A percentile compares a stretch with the other conserved stretches of the same genome.
Evolutionary conservation across 768 basidiomycete species (phyloP).

Genomic region (Amyloporia xantha): DNA sequence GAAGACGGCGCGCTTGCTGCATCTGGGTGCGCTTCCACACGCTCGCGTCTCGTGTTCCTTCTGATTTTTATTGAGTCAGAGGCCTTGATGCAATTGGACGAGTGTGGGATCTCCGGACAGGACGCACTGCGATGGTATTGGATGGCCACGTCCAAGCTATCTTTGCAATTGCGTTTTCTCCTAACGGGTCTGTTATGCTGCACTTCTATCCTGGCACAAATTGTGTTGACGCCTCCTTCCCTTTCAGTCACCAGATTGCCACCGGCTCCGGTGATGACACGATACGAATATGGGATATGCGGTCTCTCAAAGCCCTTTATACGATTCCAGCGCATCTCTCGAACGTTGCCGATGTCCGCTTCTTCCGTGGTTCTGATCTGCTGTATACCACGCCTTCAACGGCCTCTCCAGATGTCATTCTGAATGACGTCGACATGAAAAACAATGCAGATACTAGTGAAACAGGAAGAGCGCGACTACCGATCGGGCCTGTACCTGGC

Average conservation of each 20-base stretch:
- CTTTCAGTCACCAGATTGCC: conserved; percentile 85
- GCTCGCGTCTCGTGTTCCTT: not conserved
- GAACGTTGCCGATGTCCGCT: conserved; percentile 91
- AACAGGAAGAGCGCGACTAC: conserved; percentile 67
- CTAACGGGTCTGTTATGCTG: conserved; percentile 65
- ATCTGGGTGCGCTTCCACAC: conserved; percentile 62
- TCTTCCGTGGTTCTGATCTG: conserved; percentile 71
- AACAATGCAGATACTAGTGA: conserved; percentile 28
- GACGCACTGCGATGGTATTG: conserved; percentile 94
- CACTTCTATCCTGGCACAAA: not conserved
- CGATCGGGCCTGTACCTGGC: conserved; percentile 90
- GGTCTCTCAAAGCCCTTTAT: conserved; percentile 85
- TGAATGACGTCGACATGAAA: conserved; percentile 37
- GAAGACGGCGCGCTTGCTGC: conserved; percentile 89
- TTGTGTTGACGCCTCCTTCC: conserved; percentile 4
- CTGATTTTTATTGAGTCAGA: conserved; percentile 32
- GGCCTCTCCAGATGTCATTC: conserved; percentile 13
- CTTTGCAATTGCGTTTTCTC: conserved; percentile 86
- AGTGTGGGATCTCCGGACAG: conserved; percentile 95
- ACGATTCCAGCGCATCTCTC: conserved; percentile 95
- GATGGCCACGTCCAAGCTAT: conserved; percentile 96
- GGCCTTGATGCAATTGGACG: conserved; percentile 96
- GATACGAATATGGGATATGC: conserved; percentile 97
- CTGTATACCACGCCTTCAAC: conserved; percentile 24
- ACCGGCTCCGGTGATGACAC: conserved; percentile 97